A percentile compares a stretch with the other conserved stretches of the same genome.
Evolutionary conservation across 2,329 filamentous ascomycete species (phyloP).

Genomic region (Berkeleyomyces rouxiae): DNA sequence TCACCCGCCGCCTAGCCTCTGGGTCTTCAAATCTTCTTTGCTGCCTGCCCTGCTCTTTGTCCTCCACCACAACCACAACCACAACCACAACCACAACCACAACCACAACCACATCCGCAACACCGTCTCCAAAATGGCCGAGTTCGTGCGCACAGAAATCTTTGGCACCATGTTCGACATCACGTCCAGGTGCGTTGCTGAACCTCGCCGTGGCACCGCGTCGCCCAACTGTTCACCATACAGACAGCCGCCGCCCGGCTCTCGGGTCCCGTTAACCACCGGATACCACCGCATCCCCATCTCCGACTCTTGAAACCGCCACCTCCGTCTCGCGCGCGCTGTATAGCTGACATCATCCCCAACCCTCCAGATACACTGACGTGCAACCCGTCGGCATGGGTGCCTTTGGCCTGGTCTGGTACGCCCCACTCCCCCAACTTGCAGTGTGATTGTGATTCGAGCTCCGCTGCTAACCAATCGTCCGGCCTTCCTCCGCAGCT

Average conservation of each 20-base stretch:
- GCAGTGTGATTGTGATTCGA: background rate
- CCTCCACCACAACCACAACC: background rate
- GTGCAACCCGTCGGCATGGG: constrained; percentile 98
- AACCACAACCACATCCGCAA: constrained; percentile 9
- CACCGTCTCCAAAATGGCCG: constrained; percentile 57
- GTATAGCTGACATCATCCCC: background rate
- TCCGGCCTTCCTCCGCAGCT: constrained; percentile 38
- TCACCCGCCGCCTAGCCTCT: background rate
- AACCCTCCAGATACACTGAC: constrained; percentile 64
- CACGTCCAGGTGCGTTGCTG: constrained; percentile 62
- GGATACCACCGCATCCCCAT: background rate
- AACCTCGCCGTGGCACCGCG: background rate
- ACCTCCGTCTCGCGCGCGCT: background rate
- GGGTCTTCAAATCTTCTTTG: constrained; percentile 5
- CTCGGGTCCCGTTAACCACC: background rate
- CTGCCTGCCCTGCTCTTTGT: constrained; percentile 1
- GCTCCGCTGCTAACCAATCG: background rate
- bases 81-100: constrained; percentile 7
- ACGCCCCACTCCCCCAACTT: constrained; percentile 21
- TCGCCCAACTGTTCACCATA: background rate
- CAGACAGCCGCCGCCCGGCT: background rate
- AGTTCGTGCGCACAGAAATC: constrained; percentile 98
- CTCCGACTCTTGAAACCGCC: background rate
- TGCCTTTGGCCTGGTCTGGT: constrained; percentile 97
- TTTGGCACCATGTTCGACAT: constrained; percentile 99